Evolutionary conservation across 2,329 filamentous ascomycete genomes (phyloP), one percentile per base, ranked within the genome.

Genomic region (Botryosphaeria agaves): DNA sequence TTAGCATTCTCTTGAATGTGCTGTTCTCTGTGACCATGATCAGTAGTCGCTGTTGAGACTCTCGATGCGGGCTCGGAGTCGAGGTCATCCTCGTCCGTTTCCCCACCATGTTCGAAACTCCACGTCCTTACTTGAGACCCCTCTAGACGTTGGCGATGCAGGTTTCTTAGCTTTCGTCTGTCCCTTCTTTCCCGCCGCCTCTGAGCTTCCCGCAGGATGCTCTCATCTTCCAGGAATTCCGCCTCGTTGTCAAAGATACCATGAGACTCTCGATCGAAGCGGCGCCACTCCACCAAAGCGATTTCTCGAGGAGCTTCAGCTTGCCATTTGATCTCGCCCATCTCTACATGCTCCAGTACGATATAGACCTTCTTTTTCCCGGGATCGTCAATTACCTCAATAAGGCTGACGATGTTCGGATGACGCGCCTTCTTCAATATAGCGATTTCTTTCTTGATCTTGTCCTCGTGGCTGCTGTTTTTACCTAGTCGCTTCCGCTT

Each of bases 341-440:
- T 69, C 49, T 94, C 83, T 33, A 94, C 85, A 53, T 87, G 87
- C 53, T 98, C 89, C 26, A 98, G 67, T 14, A 95, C 82, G 58
- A 98, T 87, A 57, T 98, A 98, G 37, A 98, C 93, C 58, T 98
- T 98, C 59, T 91, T 89, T 34, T 84, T 72, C 45, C 84, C 82
- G 2, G 87, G 87, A 49, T 98, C 89, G 50, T 98, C 89, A 44
- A 98, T 95, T 45, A 98, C 85, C 57, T 98, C 89, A 38, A 95
- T 69, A 23, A 98, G 64, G 43, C 82, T 85, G 38, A 98, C 89
- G 24, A 98, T 82, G 47, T 98, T 94, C n/a, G 82, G 77, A 52
- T 98, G 89, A 18, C 87, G 76, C 32, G 92, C 92, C 61, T 98
- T 98, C 55, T 98, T 98, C 44, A 98, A 64, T 34, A 98, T 95